Evolutionary conservation across 1,284 basidiomycete species (phyloP), one percentile per base, ranked within the genome.

Genomic region (Ustilago vetiveriae): DNA sequence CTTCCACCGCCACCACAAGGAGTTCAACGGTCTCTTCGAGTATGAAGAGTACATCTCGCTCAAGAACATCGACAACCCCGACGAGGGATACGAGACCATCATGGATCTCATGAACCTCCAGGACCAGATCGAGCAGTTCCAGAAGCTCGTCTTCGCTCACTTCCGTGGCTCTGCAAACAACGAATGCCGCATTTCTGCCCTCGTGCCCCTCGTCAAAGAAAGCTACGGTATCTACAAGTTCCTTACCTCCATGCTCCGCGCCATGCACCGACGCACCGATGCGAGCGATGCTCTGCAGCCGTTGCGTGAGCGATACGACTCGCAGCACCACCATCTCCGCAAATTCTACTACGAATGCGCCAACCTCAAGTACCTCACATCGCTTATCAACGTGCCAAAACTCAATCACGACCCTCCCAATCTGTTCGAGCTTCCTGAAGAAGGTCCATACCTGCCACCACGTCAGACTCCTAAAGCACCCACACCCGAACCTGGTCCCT

Each of bases 161-260:
- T 79, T 82, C 57, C 69, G 74, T 22, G 75, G 75, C 27, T 69
- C 73, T 6, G 62, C 64, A 52, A 74, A 79, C 59, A 81, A 81
- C 63, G 80, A 82, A 48, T 81, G 79, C 65, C 73, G 78, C n/a
- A 82, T 82, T 52, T 79, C 79, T 4, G 70, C 79, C 3, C 69
- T 82, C 16, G 79, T 82, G 2, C 79, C 80, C 14, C 65, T 81
- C 3, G 80, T 82, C 59, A 82, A 82, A 64, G 80, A 82, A 65
- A 75, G 74, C 43, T 82, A 82, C 56, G 79, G 79, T 41, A 81
- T 82, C 60, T 82, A 82, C 76, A 81, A 80, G 59, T 82, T 82
- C 67, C 57, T 82, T 17, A 82, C 80, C 9, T 81, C 79, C 7
- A 82, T 82, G 80, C 74, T 82, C 4, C 76, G 80, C 33, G 80